These are phyloP conservation scores for Leccinellum albellum DNA, from an alignment of 768 basidiomycete species.

Conservation along the genomic window DNA sequence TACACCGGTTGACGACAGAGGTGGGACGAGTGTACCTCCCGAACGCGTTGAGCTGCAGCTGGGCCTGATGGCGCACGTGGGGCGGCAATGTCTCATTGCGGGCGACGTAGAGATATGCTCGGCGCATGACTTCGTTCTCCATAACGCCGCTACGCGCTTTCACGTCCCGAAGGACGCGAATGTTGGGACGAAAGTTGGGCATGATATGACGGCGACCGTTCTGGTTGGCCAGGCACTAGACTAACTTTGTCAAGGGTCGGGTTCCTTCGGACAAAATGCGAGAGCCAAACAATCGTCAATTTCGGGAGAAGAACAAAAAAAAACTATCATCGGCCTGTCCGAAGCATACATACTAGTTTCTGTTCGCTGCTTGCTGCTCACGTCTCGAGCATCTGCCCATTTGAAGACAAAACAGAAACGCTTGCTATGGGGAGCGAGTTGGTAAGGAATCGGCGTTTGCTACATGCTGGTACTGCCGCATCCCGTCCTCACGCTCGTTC, in stretches of 20 bases:
- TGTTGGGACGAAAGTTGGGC: slow-evolving; percentile 36
- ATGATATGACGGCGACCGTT: background rate
- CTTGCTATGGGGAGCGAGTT: slow-evolving; percentile 22
- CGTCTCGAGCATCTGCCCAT: background rate
- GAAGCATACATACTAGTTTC: background rate
- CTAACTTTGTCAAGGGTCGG: background rate
- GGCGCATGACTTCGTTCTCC: slow-evolving; percentile 75
- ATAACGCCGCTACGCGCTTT: slow-evolving; percentile 70
- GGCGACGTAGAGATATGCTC: slow-evolving; percentile 91
- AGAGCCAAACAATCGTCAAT: slow-evolving; percentile 26
- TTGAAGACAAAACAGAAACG: background rate
- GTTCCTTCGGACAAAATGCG: background rate
- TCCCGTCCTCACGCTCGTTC: slow-evolving; percentile 41
- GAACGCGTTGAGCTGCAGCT: slow-evolving; percentile 88
- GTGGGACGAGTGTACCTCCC: slow-evolving; percentile 79
- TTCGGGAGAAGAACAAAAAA: background rate
- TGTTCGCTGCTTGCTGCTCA: background rate
- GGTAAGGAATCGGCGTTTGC: slow-evolving; percentile 10
- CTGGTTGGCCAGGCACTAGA: too few species aligned
- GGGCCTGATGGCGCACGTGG: slow-evolving; percentile 89
- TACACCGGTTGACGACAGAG: slow-evolving; percentile 85
- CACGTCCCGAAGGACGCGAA: slow-evolving; percentile 68
- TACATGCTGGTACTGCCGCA: background rate
- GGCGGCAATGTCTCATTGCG: slow-evolving; percentile 87
- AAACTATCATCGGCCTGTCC: background rate